Evolutionary conservation across 345 rosid genomes (phyloP), one percentile per base, ranked within the genome.

Genomic region (Nephelium lappaceum): DNA sequence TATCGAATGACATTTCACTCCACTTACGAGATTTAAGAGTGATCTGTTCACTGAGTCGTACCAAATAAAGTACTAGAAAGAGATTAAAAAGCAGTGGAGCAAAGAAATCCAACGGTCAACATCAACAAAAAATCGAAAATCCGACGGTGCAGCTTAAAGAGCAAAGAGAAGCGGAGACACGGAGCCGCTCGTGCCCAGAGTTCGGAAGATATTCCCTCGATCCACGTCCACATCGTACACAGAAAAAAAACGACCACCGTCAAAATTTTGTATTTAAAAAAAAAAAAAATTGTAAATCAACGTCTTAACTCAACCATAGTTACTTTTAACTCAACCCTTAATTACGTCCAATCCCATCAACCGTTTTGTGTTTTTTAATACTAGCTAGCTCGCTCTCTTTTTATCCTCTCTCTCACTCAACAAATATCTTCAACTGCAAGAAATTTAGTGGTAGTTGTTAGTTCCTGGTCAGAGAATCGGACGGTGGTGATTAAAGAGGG

Each of bases 151-250:
- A 71, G 39, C 42, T 67, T 43, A 31, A 43, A 70, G 68, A 51
- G 45, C 51, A 64, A 47, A 81, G 71, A 61, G 87, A 81, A 77
- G 96, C 93, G 96, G 89, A 87, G 84, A 92, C 89, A 63, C 78
- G 96, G 86, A 89, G 88, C 88, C 91, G 96, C 88, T 87, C 88
- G 87, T 86, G 87, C 96, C 89, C 87, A 87, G 91, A 88, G 90
- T 87, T 87, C 60, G 95, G 95, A 90, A 86, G 88, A 82, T 85
- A 86, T 84, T 80, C 85, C 53, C 76, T 70, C 81, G 70, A 36
- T 71, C 69, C 81, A 70, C 78, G 67, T 77, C 73, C 47, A 9
- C 49, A 14, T 31, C 65, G 31, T 16, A 75, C 61, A 5, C 21
- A 38, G 39, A 0, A 70, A 16, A 77, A 58, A 74, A 25, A 23